Percentiles rank a stretch among this genome's conserved stretches.
Conservation (phyloP, 768 basidiomycete genomes). For the Saitozyma sp. region DNA sequence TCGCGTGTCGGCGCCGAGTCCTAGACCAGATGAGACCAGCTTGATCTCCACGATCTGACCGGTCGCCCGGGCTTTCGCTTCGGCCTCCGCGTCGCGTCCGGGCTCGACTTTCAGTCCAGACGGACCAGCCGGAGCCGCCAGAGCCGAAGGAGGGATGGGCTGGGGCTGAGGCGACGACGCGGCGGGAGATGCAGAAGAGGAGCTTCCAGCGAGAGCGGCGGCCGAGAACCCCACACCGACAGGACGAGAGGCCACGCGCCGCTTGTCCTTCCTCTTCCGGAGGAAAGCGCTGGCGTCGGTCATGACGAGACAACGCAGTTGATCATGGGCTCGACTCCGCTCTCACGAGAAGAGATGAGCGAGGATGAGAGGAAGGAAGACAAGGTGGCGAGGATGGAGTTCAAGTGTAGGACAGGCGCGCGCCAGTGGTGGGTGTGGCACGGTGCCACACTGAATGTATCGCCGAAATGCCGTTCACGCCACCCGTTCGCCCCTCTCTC, state of each 20-base stretch:
- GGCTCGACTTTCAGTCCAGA: slow-evolving; percentile 7
- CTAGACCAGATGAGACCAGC: slow-evolving; percentile 31
- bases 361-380: neutral
- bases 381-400: neutral
- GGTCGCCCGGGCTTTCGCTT: neutral
- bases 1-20: slow-evolving; percentile 13
- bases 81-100: slow-evolving; percentile 7
- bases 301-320: slow-evolving; percentile 12
- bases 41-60: slow-evolving; percentile 32
- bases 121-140: neutral
- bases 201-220: slow-evolving; percentile 2
- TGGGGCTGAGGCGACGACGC: slow-evolving; percentile 4
- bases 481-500: too few relatives aligned
- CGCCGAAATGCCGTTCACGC: neutral
- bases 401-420: neutral
- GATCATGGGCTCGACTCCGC: neutral
- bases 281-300: slow-evolving; percentile 39
- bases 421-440: neutral
- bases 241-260: slow-evolving; percentile 13
- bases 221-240: slow-evolving; percentile 4
- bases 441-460: neutral
- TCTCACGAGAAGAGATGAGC: neutral
- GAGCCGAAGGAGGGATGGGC: neutral
- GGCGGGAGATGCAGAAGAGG: neutral
- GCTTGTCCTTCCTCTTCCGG: slow-evolving; percentile 41